Conservation (phyloP, 371 early-diverging fungal species). For the Actinomortierella wolfii region DNA sequence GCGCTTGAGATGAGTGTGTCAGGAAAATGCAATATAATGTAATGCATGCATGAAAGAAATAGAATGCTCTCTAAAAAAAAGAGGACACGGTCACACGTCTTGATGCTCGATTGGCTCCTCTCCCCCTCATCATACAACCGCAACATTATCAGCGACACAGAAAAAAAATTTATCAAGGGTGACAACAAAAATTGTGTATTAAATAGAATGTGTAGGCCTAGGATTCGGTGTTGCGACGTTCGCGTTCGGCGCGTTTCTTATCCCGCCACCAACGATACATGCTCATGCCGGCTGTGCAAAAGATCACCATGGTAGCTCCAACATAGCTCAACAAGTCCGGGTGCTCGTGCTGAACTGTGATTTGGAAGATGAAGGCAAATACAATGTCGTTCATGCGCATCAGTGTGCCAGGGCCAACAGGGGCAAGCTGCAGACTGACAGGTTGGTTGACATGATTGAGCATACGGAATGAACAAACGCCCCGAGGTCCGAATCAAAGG, state of each 20-base stretch:
- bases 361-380: conserved; percentile 78
- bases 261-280: conserved; percentile 61
- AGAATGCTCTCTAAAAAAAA: too few relatives aligned
- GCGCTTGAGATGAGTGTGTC: too few relatives aligned
- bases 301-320: conserved; percentile 72
- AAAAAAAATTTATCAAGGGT: too few relatives aligned
- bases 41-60: too few relatives aligned
- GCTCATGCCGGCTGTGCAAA: conserved; percentile 69
- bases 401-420: conserved; percentile 76
- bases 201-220: too few relatives aligned
- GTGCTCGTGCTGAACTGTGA: conserved; percentile 67
- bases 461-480: neutral
- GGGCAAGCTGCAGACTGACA: conserved; percentile 75
- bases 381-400: conserved; percentile 86
- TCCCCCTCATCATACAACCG: too few relatives aligned
- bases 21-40: too few relatives aligned
- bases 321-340: conserved; percentile 58
- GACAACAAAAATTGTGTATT: too few relatives aligned
- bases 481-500: neutral
- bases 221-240: neutral
- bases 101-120: too few relatives aligned
- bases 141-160: too few relatives aligned
- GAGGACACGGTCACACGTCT: too few relatives aligned
- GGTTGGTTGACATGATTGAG: neutral
- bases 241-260: conserved; percentile 18